Conservation (phyloP, 1,139 yeast species). For the Lizanozyma gosingica region DNA sequence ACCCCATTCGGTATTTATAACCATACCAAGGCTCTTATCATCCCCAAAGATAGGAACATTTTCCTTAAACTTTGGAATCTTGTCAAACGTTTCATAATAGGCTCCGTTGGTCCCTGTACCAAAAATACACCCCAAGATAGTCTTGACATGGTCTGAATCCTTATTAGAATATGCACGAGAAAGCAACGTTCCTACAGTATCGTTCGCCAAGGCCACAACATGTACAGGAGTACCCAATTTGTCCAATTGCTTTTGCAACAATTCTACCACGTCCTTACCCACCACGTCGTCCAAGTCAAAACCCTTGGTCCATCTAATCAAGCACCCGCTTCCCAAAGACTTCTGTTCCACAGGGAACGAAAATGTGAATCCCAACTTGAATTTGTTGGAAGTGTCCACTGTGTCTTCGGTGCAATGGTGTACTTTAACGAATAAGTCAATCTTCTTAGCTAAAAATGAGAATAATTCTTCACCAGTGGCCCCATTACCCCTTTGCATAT, state of each 20-base stretch:
- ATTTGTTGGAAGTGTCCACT: constrained; percentile 16
- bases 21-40: constrained; percentile 60
- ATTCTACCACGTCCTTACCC: constrained; percentile 68
- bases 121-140: constrained; percentile 80
- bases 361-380: constrained; percentile 85
- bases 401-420: constrained; percentile 36
- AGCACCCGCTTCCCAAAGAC: constrained; percentile 64
- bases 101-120: constrained; percentile 98
- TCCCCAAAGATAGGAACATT: constrained; percentile 30
- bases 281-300: constrained; percentile 78
- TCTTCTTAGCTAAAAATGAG: constrained; percentile 61
- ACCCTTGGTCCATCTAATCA: constrained; percentile 94
- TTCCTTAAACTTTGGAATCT: constrained; percentile 58
- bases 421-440: constrained; percentile 50
- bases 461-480: constrained; percentile 51
- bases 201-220: constrained; percentile 86
- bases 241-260: constrained; percentile 64
- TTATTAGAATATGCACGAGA: constrained; percentile 76
- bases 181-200: constrained; percentile 87
- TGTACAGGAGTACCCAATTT: constrained; percentile 50
- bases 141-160: constrained; percentile 46
- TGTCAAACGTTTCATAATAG: constrained; percentile 63
- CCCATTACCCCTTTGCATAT: constrained; percentile 45
- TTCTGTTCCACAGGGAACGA: constrained; percentile 88
- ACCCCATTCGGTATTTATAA: constrained; percentile 95